These are phyloP conservation scores for Aspergillus nidulans DNA, from an alignment of 495 filamentous ascomycete genomes.

Conservation along the genomic window DNA sequence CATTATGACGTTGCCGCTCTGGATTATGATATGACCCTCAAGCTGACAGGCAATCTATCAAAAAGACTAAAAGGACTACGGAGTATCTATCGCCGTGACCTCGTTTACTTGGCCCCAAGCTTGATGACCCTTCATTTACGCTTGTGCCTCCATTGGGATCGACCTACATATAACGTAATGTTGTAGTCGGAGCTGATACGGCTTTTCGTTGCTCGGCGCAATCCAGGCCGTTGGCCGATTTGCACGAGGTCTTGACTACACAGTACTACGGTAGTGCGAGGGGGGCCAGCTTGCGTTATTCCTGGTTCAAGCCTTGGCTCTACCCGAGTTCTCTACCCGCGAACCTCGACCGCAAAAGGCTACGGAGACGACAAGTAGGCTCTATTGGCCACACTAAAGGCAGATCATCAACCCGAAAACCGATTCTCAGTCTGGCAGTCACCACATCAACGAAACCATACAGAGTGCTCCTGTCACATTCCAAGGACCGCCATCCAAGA, in stretches of 20 bases:
- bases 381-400: conserved; percentile 2
- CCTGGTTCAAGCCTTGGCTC: conserved; percentile 11
- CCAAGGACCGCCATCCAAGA: no score
- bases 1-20: background rate
- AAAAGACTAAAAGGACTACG: background rate
- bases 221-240: conserved; percentile 1
- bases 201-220: background rate
- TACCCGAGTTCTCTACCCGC: conserved; percentile 10
- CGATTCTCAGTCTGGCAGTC: background rate
- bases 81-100: background rate
- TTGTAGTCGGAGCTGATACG: background rate
- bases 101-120: background rate
- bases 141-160: conserved; percentile 19
- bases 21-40: background rate
- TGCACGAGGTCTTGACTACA: conserved; percentile 1
- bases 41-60: background rate
- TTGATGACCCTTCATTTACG: conserved; percentile 3
- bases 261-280: background rate
- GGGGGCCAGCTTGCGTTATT: conserved; percentile 1
- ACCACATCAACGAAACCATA: no score
- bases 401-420: conserved; percentile 16
- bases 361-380: conserved; percentile 14
- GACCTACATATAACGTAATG: background rate
- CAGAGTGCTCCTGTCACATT: no score
- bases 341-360: conserved; percentile 17